Evolutionary conservation across 345 rosid species (phyloP).

Genomic region (Gossypium rotundifolium): DNA sequence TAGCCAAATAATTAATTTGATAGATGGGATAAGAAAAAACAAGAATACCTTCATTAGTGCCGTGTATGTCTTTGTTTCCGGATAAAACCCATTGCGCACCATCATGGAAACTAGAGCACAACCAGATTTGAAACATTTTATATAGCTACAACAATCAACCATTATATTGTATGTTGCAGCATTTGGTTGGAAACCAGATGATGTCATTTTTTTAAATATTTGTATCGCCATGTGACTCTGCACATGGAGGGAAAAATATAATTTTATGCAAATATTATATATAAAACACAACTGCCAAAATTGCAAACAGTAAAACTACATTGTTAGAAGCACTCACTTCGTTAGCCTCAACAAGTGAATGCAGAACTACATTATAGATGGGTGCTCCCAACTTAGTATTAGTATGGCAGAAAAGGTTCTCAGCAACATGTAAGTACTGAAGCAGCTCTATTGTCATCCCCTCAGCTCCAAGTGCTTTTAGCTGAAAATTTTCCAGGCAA

Average conservation of each 20-base stretch:
- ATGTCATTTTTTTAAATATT: conserved; percentile 53
- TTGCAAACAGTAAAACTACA: conserved; percentile 7
- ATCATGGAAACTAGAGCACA: conserved; percentile 61
- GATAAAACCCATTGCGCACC: conserved; percentile 67
- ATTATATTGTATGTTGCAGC: conserved; percentile 54
- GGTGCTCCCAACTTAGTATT: conserved; percentile 35
- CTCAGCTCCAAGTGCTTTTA: conserved; percentile 70
- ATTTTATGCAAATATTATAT: conserved; percentile 8
- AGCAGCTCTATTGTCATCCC: conserved; percentile 66
- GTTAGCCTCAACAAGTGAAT: conserved; percentile 50
- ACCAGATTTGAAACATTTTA: conserved; percentile 47
- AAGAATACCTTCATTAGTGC: conserved; percentile 54
- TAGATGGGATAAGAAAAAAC: background rate
- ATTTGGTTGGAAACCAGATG: conserved; percentile 35
- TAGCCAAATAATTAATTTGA: background rate
- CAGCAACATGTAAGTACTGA: conserved; percentile 41
- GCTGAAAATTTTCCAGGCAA: conserved; percentile 32
- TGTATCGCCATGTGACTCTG: conserved; percentile 51
- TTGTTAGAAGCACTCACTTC: conserved; percentile 42
- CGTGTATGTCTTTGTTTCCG: conserved; percentile 38
- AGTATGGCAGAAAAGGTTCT: conserved; percentile 30
- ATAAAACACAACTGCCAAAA: conserved; percentile 12
- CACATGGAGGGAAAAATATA: conserved; percentile 21
- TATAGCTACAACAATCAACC: conserved; percentile 64
- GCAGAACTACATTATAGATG: conserved; percentile 55